Base-by-base conservation (phyloP, 1,284 basidiomycete species). In the Vanrija sp. region DNA sequence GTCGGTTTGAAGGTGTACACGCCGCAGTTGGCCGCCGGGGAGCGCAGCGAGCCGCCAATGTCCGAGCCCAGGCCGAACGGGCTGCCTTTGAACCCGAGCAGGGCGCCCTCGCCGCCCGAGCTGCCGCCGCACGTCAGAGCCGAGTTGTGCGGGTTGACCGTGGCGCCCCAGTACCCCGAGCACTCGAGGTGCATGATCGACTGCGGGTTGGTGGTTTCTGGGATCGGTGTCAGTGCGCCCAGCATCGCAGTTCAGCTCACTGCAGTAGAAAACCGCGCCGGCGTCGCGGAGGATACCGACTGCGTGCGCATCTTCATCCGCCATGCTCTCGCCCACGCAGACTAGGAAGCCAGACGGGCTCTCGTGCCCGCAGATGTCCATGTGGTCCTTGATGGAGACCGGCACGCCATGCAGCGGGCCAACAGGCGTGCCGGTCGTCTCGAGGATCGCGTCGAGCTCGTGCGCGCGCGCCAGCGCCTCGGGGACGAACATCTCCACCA, bases 401-500 rank as follows among this genome's bases (percentile, higher is more conserved):
- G 85, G 85, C 3, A 87, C 47, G 6, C 85, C 84, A 60, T 85
- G 83, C n/a, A 85, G 73, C 2, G 82, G 82, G 0, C 84, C 84
- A 19, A 82, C 75, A 5, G 78, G 69, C 58, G 75, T 78, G 23
- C 80, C 81, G 0, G 76, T 81, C 47, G 67, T 68, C 42, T 76
- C 77, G 21, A 85, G 69, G 61, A 83, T 74, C 3, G 76, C 80
- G 58, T 88, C 87, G 9, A 86, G 78, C 62, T 81, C 76, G 43
- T 71, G 74, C 6, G 86, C 86, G 19, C 81, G 77, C 42, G 71
- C 74, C 8, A 86, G 72, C 0, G 83, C 85, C 18, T 80, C 79
- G 1, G 85, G 83, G 49, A 85, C 77, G 60, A 86, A 85, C 15
- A 86, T 82, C 65, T 86, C 86, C 5, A 86, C 86, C 46, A 87